Conservation (phyloP, 1,284 basidiomycete genomes). For the Bjerkandera adusta region DNA sequence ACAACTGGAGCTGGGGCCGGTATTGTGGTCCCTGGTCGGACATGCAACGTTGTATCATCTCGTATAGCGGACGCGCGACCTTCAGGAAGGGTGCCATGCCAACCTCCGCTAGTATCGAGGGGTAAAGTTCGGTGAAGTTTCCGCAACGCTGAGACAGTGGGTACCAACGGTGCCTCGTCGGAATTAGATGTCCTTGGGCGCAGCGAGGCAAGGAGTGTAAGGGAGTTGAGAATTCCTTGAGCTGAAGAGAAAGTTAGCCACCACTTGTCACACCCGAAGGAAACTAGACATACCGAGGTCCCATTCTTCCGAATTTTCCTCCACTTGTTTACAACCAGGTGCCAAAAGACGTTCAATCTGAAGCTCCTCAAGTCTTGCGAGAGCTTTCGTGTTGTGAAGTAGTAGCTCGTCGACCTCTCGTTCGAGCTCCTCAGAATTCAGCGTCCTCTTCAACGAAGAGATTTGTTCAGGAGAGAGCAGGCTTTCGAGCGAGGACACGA, state of each 20-base stretch:
- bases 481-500: constrained; percentile 42
- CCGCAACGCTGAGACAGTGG: constrained; percentile 58
- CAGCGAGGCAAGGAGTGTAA: constrained; percentile 64
- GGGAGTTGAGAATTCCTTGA: constrained; percentile 67
- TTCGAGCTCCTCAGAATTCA: constrained; percentile 63
- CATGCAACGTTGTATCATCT: constrained; percentile 65
- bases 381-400: constrained; percentile 57
- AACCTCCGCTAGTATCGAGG: constrained; percentile 54
- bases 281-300: constrained; percentile 58
- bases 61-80: constrained; percentile 56
- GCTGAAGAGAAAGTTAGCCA: constrained; percentile 40
- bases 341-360: constrained; percentile 53
- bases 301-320: constrained; percentile 75
- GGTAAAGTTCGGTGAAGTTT: constrained; percentile 70
- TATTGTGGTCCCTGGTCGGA: constrained; percentile 49
- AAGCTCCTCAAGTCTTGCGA: constrained; percentile 59
- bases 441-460: constrained; percentile 49
- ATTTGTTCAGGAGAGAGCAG: constrained; percentile 56
- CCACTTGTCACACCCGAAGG: constrained; percentile 12
- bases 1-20: constrained; percentile 33
- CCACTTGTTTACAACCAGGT: constrained; percentile 43
- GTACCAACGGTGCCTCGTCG: constrained; percentile 43
- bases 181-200: constrained; percentile 56
- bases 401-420: constrained; percentile 64
- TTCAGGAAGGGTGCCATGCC: constrained; percentile 72